A percentile compares a stretch with the other conserved stretches of the same genome.
Evolutionary conservation across 2,329 filamentous ascomycete species (phyloP).

Genomic region (Neodidymelliopsis sp.): DNA sequence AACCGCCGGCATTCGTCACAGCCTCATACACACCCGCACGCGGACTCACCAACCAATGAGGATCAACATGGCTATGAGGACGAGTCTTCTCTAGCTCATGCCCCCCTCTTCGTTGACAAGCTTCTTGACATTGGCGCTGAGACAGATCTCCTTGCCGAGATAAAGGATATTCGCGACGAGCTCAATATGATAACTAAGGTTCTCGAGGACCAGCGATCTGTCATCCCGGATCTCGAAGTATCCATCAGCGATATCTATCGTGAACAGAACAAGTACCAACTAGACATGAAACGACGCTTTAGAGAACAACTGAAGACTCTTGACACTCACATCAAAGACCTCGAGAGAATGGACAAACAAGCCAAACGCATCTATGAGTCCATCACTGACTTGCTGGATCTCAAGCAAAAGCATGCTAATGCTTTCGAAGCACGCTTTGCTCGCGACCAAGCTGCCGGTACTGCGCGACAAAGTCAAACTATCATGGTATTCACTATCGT

Average conservation of each 20-base stretch:
- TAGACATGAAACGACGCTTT: slow-evolving; percentile 62
- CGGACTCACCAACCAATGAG: slow-evolving; percentile 33
- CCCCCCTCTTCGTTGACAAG: slow-evolving; percentile 60
- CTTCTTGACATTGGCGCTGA: slow-evolving; percentile 67
- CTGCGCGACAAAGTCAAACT: slow-evolving; percentile 63
- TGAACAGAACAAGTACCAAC: slow-evolving; percentile 48
- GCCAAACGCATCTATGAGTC: slow-evolving; percentile 66
- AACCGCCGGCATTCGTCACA: slow-evolving; percentile 35
- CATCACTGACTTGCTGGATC: slow-evolving; percentile 68
- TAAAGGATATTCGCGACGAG: slow-evolving; percentile 73
- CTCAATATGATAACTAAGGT: slow-evolving; percentile 68
- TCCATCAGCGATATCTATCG: slow-evolving; percentile 52
- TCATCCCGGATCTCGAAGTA: slow-evolving; percentile 57
- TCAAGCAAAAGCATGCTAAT: slow-evolving; percentile 75
- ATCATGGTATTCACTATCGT: slow-evolving; percentile 68
- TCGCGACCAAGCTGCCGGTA: slow-evolving; percentile 67
- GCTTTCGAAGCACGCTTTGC: slow-evolving; percentile 70
- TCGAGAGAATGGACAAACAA: slow-evolving; percentile 70
- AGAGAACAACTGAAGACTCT: slow-evolving; percentile 65
- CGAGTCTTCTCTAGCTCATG: slow-evolving; percentile 30
- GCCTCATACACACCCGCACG: slow-evolving; percentile 39
- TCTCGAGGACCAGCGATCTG: slow-evolving; percentile 58
- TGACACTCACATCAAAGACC: slow-evolving; percentile 65
- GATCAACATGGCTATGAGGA: slow-evolving; percentile 43
- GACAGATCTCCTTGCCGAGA: slow-evolving; percentile 67